Evolutionary conservation across 1,284 basidiomycete genomes (phyloP).

Genomic region (Peniophora sp.): DNA sequence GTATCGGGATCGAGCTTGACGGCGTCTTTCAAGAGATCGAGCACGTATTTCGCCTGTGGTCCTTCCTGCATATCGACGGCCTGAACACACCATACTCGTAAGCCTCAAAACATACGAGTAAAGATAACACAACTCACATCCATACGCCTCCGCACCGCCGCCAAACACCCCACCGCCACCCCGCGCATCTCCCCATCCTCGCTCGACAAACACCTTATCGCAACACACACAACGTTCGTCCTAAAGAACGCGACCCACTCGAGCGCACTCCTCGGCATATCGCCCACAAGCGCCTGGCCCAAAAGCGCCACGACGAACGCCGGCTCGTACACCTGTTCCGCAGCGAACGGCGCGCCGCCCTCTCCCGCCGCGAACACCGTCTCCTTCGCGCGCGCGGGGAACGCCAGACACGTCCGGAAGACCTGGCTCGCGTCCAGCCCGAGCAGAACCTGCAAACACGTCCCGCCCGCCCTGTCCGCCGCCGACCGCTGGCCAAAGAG

Average conservation of each 20-base stretch:
- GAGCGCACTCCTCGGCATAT: conserved; percentile 50
- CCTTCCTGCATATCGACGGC: conserved; percentile 73
- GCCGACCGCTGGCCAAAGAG: conserved; percentile 60
- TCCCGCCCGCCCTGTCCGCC: conserved; percentile 31
- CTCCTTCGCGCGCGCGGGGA: conserved; percentile 53
- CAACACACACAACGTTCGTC: conserved; percentile 71
- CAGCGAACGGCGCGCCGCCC: conserved; percentile 16
- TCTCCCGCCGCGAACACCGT: conserved; percentile 21
- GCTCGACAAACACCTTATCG: conserved; percentile 70
- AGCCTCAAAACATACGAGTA: conserved; percentile 1
- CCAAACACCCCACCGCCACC: conserved; percentile 46
- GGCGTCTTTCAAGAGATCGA: conserved; percentile 64
- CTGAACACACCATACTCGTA: conserved; percentile 22
- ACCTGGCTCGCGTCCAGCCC: conserved; percentile 64
- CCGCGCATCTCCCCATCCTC: conserved; percentile 54
- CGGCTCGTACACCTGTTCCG: conserved; percentile 69
- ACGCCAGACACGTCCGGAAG: conserved; percentile 67
- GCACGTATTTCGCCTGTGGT: conserved; percentile 68
- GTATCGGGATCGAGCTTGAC: conserved; percentile 29
- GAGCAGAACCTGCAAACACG: conserved; percentile 57
- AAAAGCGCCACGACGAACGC: conserved; percentile 69
- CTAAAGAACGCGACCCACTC: conserved; percentile 84
- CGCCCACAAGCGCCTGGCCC: conserved; percentile 52
- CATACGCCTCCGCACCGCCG: conserved; percentile 43
- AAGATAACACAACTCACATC: conserved; percentile 35